Evolutionary conservation across 306 rosid species (phyloP).

Genomic region (Albizia julibrissin): DNA sequence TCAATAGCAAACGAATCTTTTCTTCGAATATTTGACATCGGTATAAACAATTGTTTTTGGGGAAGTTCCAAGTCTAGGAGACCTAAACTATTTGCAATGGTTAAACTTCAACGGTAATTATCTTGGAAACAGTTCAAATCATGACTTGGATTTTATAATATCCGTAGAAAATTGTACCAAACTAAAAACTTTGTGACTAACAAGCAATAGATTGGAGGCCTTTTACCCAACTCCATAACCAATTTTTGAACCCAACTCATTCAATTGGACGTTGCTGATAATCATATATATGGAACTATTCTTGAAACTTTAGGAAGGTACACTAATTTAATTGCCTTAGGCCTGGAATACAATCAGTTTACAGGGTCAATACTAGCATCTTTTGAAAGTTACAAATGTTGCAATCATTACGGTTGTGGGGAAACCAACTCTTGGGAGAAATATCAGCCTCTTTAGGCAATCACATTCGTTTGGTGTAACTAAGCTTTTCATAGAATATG

Average conservation of each 20-base stretch:
- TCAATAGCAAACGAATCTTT: slow-evolving; percentile 4
- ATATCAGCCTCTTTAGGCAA: slow-evolving; percentile 19
- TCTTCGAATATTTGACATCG: not conserved
- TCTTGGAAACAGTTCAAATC: not conserved
- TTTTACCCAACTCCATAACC: not conserved
- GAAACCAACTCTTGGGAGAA: slow-evolving; percentile 10
- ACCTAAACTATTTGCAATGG: not conserved
- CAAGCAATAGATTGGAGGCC: not conserved
- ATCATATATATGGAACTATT: slow-evolving; percentile 18
- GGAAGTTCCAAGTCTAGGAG: not conserved
- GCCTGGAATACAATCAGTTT: not conserved
- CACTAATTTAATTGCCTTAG: not conserved
- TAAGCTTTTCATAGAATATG: not conserved
- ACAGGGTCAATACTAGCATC: not conserved
- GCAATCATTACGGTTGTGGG: not conserved
- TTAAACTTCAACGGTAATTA: not conserved
- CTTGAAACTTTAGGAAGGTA: slow-evolving; percentile 7
- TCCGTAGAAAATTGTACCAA: slow-evolving; percentile 2
- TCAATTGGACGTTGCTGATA: not conserved
- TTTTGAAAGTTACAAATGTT: not conserved
- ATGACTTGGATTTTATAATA: slow-evolving; percentile 9
- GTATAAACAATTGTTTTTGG: not conserved
- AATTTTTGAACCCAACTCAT: slow-evolving; percentile 12
- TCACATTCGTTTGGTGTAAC: not conserved
- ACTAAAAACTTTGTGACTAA: not conserved